phyloP scores from a whole-genome alignment of 2,329 filamentous ascomycete genomes.

The Gliomastix tumulicola region DNA sequence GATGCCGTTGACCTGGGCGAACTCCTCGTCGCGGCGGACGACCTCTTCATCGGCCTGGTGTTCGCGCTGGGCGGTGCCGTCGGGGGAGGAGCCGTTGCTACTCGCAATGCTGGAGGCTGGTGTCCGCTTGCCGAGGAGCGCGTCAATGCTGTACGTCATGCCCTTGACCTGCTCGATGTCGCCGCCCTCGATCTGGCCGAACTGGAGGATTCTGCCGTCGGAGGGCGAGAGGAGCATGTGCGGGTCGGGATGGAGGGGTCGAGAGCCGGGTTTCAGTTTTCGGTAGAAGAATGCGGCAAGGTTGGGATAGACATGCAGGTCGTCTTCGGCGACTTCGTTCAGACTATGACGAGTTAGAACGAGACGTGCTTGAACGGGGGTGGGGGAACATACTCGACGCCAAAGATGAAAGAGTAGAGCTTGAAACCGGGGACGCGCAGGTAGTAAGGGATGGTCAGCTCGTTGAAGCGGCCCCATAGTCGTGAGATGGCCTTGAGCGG shows the following conservation, averaged over 20 bases:
- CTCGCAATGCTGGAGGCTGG: slow-evolving; percentile 47
- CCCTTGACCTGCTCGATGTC: slow-evolving; percentile 99
- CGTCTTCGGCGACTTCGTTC: slow-evolving; percentile 78
- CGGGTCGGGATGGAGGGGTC: slow-evolving; percentile 75
- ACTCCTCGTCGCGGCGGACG: slow-evolving; percentile 80
- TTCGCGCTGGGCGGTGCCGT: slow-evolving; percentile 15
- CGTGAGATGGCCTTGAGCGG: slow-evolving; percentile 86
- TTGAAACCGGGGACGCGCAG: slow-evolving; percentile 85
- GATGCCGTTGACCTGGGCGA: slow-evolving; percentile 90
- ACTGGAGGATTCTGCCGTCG: slow-evolving; percentile 87
- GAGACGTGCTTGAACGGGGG: too few relatives aligned
- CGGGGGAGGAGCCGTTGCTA: slow-evolving; percentile 11
- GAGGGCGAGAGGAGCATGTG: slow-evolving; percentile 80
- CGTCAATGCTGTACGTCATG: slow-evolving; percentile 95
- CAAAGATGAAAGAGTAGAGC: slow-evolving; percentile 84
- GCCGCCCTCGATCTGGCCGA: slow-evolving; percentile 83
- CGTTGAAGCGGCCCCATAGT: slow-evolving; percentile 87
- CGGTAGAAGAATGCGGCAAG: slow-evolving; percentile 97
- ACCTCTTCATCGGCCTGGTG: slow-evolving; percentile 51
- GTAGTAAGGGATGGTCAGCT: slow-evolving; percentile 80
- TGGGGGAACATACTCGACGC: slow-evolving; percentile 73
- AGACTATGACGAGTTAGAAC: too few relatives aligned
- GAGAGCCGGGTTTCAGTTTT: slow-evolving; percentile 78
- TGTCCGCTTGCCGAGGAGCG: slow-evolving; percentile 68
- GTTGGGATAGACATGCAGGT: slow-evolving; percentile 86